phyloP scores from a whole-genome alignment of 768 basidiomycete genomes.

The Chalciporus sphaerocephalus region DNA sequence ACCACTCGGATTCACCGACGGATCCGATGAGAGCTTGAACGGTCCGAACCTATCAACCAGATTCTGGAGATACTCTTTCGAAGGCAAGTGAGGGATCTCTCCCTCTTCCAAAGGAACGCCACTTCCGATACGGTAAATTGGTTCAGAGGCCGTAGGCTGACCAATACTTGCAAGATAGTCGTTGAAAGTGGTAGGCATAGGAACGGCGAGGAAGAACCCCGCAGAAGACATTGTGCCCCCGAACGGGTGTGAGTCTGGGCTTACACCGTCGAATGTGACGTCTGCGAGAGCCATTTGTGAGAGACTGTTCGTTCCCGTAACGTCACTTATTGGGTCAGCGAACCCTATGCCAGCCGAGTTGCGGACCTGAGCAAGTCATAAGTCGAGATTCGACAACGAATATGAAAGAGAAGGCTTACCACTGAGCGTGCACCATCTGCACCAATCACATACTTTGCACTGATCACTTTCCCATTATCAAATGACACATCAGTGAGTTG shows the following conservation, averaged over 20 bases:
- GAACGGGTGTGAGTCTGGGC: not conserved
- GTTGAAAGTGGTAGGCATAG: constrained; percentile 15
- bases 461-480: constrained; percentile 42
- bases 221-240: not conserved
- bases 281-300: constrained; percentile 29
- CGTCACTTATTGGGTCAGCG: constrained; percentile 38
- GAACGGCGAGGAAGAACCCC: constrained; percentile 13
- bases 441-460: constrained; percentile 46
- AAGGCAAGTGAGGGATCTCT: constrained; percentile 36
- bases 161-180: constrained; percentile 17
- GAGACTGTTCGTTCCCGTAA: constrained; percentile 27
- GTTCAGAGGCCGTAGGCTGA: not conserved
- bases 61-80: constrained; percentile 42
- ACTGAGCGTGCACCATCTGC: constrained; percentile 49
- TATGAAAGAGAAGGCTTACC: constrained; percentile 27
- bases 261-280: constrained; percentile 11
- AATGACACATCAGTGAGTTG: constrained; percentile 40
- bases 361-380: constrained; percentile 37
- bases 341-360: constrained; percentile 40
- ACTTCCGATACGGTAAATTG: constrained; percentile 40
- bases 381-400: not conserved
- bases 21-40: constrained; percentile 32
- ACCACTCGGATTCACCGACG: constrained; percentile 31
- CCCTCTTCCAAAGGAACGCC: constrained; percentile 37
- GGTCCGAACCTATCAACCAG: constrained; percentile 42